phyloP scores from a whole-genome alignment of 768 basidiomycete genomes.

The Hypholoma sublateritium region DNA sequence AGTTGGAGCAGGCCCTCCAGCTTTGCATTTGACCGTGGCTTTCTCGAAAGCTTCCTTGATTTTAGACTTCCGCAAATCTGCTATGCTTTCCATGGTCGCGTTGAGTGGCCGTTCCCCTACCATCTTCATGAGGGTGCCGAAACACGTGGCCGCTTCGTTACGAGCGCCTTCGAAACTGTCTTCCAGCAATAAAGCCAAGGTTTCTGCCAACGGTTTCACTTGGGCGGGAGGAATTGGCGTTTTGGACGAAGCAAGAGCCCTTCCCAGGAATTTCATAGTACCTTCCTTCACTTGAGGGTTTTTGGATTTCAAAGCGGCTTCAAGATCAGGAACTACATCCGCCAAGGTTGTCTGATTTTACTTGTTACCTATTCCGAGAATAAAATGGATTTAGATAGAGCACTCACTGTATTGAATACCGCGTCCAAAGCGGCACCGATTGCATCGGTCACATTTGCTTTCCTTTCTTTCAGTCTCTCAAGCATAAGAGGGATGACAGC shows the following conservation, averaged over 20 bases:
- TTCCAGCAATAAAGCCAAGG: slow-evolving; percentile 73
- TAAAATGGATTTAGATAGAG: background rate
- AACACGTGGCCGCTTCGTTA: slow-evolving; percentile 82
- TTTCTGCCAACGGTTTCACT: slow-evolving; percentile 80
- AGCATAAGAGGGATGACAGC: slow-evolving; percentile 74
- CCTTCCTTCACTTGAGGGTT: slow-evolving; percentile 98
- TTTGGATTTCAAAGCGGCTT: slow-evolving; percentile 78
- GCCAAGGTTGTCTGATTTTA: slow-evolving; percentile 64
- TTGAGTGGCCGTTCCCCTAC: slow-evolving; percentile 91
- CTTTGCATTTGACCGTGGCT: slow-evolving; percentile 88
- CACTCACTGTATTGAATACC: slow-evolving; percentile 74
- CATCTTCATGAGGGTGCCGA: slow-evolving; percentile 95
- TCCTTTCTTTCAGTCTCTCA: slow-evolving; percentile 92
- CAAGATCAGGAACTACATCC: slow-evolving; percentile 82
- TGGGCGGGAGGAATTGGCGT: slow-evolving; percentile 71
- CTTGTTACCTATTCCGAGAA: slow-evolving; percentile 10
- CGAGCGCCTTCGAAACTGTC: slow-evolving; percentile 89
- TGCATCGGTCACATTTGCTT: slow-evolving; percentile 85
- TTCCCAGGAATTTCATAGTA: slow-evolving; percentile 80
- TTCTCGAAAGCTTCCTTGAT: slow-evolving; percentile 93
- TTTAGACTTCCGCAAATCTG: slow-evolving; percentile 86
- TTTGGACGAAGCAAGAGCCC: slow-evolving; percentile 72
- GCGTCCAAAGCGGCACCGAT: slow-evolving; percentile 89
- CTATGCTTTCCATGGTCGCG: slow-evolving; percentile 80
- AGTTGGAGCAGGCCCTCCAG: slow-evolving; percentile 53